These are phyloP conservation scores for Corylus avellana DNA, from an alignment of 306 rosid genomes.

Conservation along the genomic window DNA sequence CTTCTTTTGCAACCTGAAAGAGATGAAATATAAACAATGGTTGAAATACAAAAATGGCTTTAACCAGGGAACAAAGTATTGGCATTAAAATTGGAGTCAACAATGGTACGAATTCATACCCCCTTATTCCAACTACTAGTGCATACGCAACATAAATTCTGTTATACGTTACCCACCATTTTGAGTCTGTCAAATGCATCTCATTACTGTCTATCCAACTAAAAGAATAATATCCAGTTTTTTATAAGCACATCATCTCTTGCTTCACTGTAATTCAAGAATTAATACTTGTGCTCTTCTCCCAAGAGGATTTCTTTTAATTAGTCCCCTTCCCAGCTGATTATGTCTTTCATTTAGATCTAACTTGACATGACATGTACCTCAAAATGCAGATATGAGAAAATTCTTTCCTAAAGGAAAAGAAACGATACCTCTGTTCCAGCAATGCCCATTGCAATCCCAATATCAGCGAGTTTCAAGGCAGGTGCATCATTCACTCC, in stretches of 20 bases:
- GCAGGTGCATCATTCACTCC: slow-evolving; percentile 99
- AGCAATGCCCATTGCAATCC: slow-evolving; percentile 95
- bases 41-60: background rate
- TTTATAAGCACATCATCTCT: background rate
- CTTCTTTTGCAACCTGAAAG: slow-evolving; percentile 92
- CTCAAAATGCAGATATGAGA: background rate
- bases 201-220: background rate
- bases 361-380: background rate
- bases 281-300: background rate
- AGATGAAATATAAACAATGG: background rate
- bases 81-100: background rate
- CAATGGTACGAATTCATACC: background rate
- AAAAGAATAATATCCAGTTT: background rate
- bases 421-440: slow-evolving; percentile 84
- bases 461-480: slow-evolving; percentile 92
- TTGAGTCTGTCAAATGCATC: background rate
- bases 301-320: background rate
- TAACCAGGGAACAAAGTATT: background rate
- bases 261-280: background rate
- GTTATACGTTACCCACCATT: background rate
- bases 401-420: background rate
- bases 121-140: background rate
- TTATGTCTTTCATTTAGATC: slow-evolving; percentile 4
- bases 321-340: background rate
- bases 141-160: background rate